Evolutionary conservation across 1,284 basidiomycete genomes (phyloP), one percentile per base, ranked within the genome.

Genomic region (Porodaedalea pini): DNA sequence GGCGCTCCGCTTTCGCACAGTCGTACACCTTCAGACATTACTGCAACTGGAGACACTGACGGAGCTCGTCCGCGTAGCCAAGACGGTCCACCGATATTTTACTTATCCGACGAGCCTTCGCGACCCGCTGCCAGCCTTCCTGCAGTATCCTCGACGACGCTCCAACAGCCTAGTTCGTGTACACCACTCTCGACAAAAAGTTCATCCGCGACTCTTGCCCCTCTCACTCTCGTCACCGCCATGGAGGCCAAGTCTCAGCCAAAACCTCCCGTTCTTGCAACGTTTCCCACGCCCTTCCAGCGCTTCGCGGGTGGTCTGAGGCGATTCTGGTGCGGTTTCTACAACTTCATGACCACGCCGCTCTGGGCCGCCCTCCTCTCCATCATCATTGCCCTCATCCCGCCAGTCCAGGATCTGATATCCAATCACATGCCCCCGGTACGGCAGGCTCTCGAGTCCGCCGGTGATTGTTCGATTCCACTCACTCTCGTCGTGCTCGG

Each of bases 401-500:
- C 75, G 3, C 86, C 90, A 1, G 65, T 96, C 11, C 91, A 96
- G 67, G 80, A 85, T 56, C 64, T 77, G 7, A 75, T 95, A 49
- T 80, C 85, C 19, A 68, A 73, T 3, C 81, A 83, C 61, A 71
- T 89, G 67, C 75, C 77, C 39, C 86, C 90, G 0, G 71, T 94
- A 54, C 90, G 86, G 64, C 81, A 83, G 48, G 89, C 91, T 0
- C 74, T 94, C 61, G 78, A 77, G 19, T 74, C 78, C 25, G 86
- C 89, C 0, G 91, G 92, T 1, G 82, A 81, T 63, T 94, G 92
- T 66, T 91, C 90, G 0, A 87, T 98, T 62, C 94, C 94, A 0
- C 69, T 97, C 21, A 97, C 94, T 1, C 76, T 98, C 36, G 81
- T 98, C 58, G 93, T 97, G 6, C 85, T 98, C 44, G 94, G 94